A percentile compares a stretch with the other conserved stretches of the same genome.
Conservation (phyloP, 2,329 filamentous ascomycete species). For the Ceratocystis cubensis region DNA sequence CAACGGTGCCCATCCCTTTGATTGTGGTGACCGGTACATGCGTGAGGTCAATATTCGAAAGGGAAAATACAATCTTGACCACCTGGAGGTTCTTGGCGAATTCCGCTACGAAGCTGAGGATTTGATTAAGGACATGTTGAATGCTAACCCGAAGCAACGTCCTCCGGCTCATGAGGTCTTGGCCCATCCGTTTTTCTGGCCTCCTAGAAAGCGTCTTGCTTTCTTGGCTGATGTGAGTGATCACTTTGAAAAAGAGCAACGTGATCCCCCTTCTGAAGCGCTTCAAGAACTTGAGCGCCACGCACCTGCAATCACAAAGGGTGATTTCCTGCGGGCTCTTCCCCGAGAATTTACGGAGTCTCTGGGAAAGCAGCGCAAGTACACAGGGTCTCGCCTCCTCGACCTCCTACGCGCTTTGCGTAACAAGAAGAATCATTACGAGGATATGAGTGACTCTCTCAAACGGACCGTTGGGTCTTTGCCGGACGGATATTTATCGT, state of each 20-base stretch:
- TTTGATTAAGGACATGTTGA: constrained; percentile 69
- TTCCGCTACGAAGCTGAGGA: constrained; percentile 79
- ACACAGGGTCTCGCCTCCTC: constrained; percentile 69
- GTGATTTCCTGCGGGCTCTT: constrained; percentile 66
- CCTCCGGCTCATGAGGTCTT: constrained; percentile 70
- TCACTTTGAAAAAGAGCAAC: constrained; percentile 84
- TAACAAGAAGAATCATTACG: constrained; percentile 97
- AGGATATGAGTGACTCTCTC: constrained; percentile 78
- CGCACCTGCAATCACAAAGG: constrained; percentile 42
- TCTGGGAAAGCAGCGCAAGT: constrained; percentile 88
- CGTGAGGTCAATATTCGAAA: constrained; percentile 96
- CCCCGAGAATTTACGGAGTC: constrained; percentile 77
- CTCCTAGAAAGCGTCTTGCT: constrained; percentile 69
- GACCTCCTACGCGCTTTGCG: constrained; percentile 79
- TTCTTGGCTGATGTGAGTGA: constrained; percentile 97
- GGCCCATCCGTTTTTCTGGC: constrained; percentile 95
- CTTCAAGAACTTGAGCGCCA: constrained; percentile 47
- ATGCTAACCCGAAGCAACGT: constrained; percentile 40
- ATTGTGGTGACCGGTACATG: constrained; percentile 88
- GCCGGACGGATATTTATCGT: constrained; percentile 68
- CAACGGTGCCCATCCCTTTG: constrained; percentile 81
- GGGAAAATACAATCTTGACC: constrained; percentile 59
- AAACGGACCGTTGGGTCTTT: constrained; percentile 57
- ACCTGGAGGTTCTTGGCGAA: constrained; percentile 64
- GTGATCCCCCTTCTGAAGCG: constrained; percentile 63